Evolutionary conservation across 768 basidiomycete genomes (phyloP), one percentile per base, ranked within the genome.

Genomic region (Chalciporus piperatus): DNA sequence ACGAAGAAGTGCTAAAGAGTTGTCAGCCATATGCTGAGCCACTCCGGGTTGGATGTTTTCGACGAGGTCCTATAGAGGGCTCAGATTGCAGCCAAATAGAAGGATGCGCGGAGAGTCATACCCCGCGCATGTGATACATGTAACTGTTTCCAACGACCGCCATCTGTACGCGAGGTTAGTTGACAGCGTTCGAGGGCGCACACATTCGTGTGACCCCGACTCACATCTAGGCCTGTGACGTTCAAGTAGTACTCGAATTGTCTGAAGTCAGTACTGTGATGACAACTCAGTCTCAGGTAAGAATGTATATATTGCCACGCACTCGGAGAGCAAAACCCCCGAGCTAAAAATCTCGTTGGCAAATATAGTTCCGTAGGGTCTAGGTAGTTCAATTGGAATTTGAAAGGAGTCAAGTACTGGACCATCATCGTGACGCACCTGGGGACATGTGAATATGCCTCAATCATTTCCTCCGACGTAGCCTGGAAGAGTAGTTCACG

Each of bases 401-500:
- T 10, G 41, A 40, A 13, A 37, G 39, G 9, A 3, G 22, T 7
- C 5, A 35, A 47, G 12, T 50, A 39, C 13, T 37, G 32, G 6
- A 14, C 6, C 2, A 23, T 3, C 30, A 30, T n/a, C 30, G 20
- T 28, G 20, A 55, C 66, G 41, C 52, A 83, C 89, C 87, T 77
- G 3, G 93, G 92, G 0, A 91, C 91, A 59, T 84, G 79, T 0
- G 89, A 82, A 63, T 94, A 95, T 0, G 92, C 94, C 43, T 87
- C 78, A 6, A 97, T 89, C 95, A 98, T 97, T 68, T 97, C 82
- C 61, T 92, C 83, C 6, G 90, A 92, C 0, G 94, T 98, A 0
- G 94, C 96, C 74, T 98, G 96, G 75, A 98, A 98, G 14, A 98
- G 79, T 8, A 98, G 71, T 60, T 94, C 94, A 23, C 84, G 88